A percentile compares a stretch with the other conserved stretches of the same genome.
phyloP scores from a whole-genome alignment of 108 stramenopile genomes.

The Heterococcus sp. region DNA sequence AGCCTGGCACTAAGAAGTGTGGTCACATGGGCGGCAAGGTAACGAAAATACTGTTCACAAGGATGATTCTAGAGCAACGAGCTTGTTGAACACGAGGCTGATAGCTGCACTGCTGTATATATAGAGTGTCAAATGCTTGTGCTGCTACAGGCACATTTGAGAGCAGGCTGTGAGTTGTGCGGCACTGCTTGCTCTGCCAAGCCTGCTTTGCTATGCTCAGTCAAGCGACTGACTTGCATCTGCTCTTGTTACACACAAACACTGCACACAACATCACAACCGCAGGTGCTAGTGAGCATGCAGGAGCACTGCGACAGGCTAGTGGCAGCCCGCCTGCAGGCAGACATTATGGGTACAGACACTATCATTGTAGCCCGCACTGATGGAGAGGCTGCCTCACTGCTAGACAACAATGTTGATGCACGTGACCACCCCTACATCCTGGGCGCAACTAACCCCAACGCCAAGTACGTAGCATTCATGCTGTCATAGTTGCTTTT shows the following conservation, averaged over 20 bases:
- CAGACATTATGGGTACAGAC: slow-evolving; percentile 78
- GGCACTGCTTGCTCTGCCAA: too few relatives aligned
- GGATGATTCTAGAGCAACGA: too few relatives aligned
- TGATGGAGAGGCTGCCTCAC: slow-evolving; percentile 92
- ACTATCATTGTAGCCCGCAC: slow-evolving; percentile 84
- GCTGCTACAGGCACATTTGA: too few relatives aligned
- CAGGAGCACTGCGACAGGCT: slow-evolving; percentile 92
- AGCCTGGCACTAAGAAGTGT: slow-evolving; percentile 93
- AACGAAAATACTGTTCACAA: too few relatives aligned
- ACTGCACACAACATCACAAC: too few relatives aligned
- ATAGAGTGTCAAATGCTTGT: too few relatives aligned
- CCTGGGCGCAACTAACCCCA: slow-evolving; percentile 64
- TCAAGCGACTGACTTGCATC: too few relatives aligned
- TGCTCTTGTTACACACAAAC: too few relatives aligned
- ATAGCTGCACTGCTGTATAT: too few relatives aligned
- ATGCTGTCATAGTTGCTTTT: neutral
- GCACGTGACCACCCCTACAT: slow-evolving; percentile 94
- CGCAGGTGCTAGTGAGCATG: slow-evolving; percentile 75
- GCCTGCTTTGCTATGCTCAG: too few relatives aligned
- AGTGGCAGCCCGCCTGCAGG: slow-evolving; percentile 81
- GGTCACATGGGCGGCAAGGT: slow-evolving; percentile 69
- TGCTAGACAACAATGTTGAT: slow-evolving; percentile 88
- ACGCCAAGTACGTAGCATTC: slow-evolving; percentile 5
- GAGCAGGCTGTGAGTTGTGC: too few relatives aligned
- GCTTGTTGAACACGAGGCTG: too few relatives aligned